Percentiles rank a stretch among this genome's conserved stretches.
These are phyloP conservation scores for Kwoniella europaea DNA, from an alignment of 768 basidiomycete genomes.

Conservation along the genomic window DNA sequence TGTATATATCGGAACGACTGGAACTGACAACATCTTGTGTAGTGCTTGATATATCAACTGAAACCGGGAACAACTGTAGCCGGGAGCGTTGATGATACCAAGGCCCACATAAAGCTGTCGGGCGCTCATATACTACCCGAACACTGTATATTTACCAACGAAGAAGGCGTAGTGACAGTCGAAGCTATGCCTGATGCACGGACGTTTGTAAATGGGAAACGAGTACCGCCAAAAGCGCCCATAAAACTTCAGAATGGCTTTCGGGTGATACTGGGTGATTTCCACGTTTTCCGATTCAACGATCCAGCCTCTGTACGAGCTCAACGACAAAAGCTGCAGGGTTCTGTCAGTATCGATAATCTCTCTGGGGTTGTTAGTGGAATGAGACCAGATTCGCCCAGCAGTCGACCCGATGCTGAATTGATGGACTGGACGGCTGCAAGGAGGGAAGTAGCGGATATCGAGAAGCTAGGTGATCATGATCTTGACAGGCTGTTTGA, in stretches of 20 bases:
- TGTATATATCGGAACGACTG: not conserved
- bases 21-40: not conserved
- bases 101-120: constrained; percentile 84
- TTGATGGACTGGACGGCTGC: constrained; percentile 93
- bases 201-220: constrained; percentile 85
- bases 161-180: constrained; percentile 79
- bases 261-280: constrained; percentile 94
- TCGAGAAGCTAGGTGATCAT: constrained; percentile 91
- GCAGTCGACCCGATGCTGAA: constrained; percentile 32
- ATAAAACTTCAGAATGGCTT: constrained; percentile 91
- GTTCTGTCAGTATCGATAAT: constrained; percentile 38
- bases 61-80: constrained; percentile 81
- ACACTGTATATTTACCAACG: constrained; percentile 90
- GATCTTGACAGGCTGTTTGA: constrained; percentile 80
- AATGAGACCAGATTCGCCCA: constrained; percentile 32
- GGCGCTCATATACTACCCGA: constrained; percentile 89
- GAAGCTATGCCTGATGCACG: constrained; percentile 78
- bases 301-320: constrained; percentile 52
- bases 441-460: constrained; percentile 87
- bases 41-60: constrained; percentile 69
- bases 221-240: constrained; percentile 74
- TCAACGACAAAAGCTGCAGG: constrained; percentile 39
- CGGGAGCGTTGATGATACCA: constrained; percentile 82
- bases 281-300: constrained; percentile 95
- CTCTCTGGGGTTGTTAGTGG: constrained; percentile 22